Conservation (phyloP, 2,329 filamentous ascomycete genomes). For the Apiospora aurea region DNA sequence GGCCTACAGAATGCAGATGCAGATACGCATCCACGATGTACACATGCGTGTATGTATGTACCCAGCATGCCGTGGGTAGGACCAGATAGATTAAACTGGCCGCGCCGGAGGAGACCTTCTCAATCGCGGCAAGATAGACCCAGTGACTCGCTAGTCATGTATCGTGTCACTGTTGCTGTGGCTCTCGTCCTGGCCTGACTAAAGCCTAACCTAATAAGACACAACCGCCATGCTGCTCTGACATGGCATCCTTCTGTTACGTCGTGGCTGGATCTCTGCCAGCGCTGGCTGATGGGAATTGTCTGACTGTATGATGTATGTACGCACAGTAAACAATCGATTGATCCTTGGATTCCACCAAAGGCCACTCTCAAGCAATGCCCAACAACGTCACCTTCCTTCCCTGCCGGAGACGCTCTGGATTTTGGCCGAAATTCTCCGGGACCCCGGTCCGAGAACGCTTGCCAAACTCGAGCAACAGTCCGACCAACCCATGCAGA, state of each 20-base stretch:
- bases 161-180: neutral
- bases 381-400: slow-evolving; percentile 25
- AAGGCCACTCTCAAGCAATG: neutral
- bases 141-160: slow-evolving; percentile 11
- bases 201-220: slow-evolving; percentile 15
- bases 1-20: neutral
- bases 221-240: neutral
- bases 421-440: slow-evolving; percentile 35
- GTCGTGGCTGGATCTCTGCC: neutral
- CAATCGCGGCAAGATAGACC: neutral
- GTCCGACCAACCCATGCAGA: slow-evolving; percentile 28
- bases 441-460: slow-evolving; percentile 35
- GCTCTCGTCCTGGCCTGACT: neutral
- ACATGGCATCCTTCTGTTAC: slow-evolving; percentile 7
- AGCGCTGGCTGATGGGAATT: neutral
- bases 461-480: neutral
- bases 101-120: neutral
- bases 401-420: neutral
- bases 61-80: neutral
- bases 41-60: neutral
- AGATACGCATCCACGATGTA: neutral
- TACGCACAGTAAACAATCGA: neutral
- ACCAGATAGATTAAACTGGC: slow-evolving; percentile 1
- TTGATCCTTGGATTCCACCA: neutral
- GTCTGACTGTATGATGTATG: neutral